Base-by-base conservation (phyloP, 768 basidiomycete genomes). In the Lactarius deliciosus region DNA sequence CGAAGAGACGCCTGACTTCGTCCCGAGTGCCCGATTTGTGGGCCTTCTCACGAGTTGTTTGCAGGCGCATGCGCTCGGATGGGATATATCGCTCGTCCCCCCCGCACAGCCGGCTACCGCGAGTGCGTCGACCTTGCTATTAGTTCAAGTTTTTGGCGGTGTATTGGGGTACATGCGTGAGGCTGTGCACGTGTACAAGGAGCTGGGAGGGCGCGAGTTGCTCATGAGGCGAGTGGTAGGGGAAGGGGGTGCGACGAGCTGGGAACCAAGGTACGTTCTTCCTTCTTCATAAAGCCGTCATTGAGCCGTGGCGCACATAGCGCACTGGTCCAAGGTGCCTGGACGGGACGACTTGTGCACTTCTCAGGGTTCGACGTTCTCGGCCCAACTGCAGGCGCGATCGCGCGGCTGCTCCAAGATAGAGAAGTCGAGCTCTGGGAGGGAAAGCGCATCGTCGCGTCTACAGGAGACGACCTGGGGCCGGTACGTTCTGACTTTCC, bases 371-470 rank as follows among this genome's bases (percentile, higher is more conserved):
- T 88, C 32, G 87, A 89, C 73, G 84, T 85, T 22, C 81, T 88
- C 43, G 86, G 87, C 1, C 76, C 85, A 0, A 88, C 87, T 8
- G 86, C 85, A 13, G 87, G 87, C 5, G 85, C 86, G 1, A 72
- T 89, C 11, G 81, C 86, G 16, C 76, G 87, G 11, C 71, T 88
- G 15, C 74, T 83, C 8, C 86, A 88, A 72, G 87, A 88, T 70
- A 75, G 86, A 30, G 87, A 89, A 72, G 76, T 77, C 3, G 87
- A 89, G 70, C 77, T 89, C 2, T 89, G 87, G 87, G 86, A 85
- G 65, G 79, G 79, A n/a, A 85, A 82, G 68, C 81, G 87, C 5
- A 80, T 88, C 34, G 86, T 87, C 9, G 78, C 80, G 3, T 79
- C 82, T 36, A 79, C 81, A 0, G 75, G 80, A 20, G 64, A 73